A percentile compares a stretch with the other conserved stretches of the same genome.
phyloP scores from a whole-genome alignment of 2,329 filamentous ascomycete species.

The Talaromyces marneffei region DNA sequence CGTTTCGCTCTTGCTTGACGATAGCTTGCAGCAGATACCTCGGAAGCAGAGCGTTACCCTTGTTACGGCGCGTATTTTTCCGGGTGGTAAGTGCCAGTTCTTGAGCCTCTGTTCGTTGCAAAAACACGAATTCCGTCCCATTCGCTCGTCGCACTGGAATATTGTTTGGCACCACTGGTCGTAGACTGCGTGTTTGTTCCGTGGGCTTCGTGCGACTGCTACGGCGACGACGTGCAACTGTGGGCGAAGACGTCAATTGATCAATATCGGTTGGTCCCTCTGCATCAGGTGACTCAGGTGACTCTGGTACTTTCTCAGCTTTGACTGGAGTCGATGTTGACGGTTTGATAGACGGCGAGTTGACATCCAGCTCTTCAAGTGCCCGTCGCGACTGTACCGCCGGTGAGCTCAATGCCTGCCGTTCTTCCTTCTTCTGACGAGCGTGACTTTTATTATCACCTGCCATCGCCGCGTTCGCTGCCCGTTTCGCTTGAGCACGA shows the following conservation, averaged over 20 bases:
- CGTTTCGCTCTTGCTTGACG: constrained; percentile 17
- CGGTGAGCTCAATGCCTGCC: constrained; percentile 19
- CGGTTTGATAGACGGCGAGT: constrained; percentile 35
- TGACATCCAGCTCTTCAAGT: constrained; percentile 33
- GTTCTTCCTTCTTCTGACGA: constrained; percentile 18
- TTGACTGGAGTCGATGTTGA: constrained; percentile 8
- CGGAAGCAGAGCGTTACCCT: constrained; percentile 32
- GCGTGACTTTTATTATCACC: constrained; percentile 4
- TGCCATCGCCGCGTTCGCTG: constrained; percentile 20
- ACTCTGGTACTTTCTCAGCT: constrained; percentile 20
- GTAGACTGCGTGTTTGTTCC: constrained; percentile 17
- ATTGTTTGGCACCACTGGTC: constrained; percentile 29
- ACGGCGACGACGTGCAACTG: constrained; percentile 30
- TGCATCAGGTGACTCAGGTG: constrained; percentile 14
- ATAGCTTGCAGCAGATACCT: constrained; percentile 26
- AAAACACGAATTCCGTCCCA: constrained; percentile 42
- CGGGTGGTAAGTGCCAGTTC: constrained; percentile 38
- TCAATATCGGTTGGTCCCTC: constrained; percentile 17
- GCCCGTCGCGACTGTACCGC: constrained; percentile 30
- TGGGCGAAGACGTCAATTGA: constrained; percentile 21
- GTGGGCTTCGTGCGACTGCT: constrained; percentile 29
- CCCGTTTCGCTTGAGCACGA: constrained; percentile 38
- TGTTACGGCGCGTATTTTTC: constrained; percentile 40
- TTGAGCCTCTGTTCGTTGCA: constrained; percentile 37
- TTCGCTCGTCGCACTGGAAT: constrained; percentile 41